Percentiles rank a stretch among this genome's conserved stretches.
Conservation (phyloP, 78 protist genomes). For the Dictyostelium purpureum region DNA sequence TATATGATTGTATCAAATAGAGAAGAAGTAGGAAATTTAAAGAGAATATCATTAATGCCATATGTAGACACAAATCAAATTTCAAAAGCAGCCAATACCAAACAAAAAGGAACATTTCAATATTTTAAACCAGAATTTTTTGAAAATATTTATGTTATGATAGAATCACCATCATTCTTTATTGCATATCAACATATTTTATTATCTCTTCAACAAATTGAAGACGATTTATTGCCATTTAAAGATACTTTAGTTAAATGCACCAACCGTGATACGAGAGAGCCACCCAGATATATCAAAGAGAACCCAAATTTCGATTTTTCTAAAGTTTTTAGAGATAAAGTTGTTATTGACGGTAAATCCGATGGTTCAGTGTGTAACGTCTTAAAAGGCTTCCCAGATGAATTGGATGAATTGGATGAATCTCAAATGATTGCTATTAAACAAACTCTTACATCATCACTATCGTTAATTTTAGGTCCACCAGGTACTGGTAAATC, state of each 20-base stretch:
- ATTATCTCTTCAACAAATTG: conserved; percentile 47
- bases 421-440: conserved; percentile 36
- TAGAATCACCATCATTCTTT: conserved; percentile 60
- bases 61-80: neutral
- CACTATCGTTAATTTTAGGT: conserved; percentile 87
- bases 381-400: neutral
- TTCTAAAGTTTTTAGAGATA: neutral
- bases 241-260: conserved; percentile 25
- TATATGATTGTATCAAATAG: conserved; percentile 24
- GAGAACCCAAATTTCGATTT: conserved; percentile 4
- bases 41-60: neutral
- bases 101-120: neutral
- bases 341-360: neutral
- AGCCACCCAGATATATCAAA: conserved; percentile 26
- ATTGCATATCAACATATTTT: conserved; percentile 49
- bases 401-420: conserved; percentile 18
- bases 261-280: neutral
- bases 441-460: conserved; percentile 10
- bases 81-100: neutral
- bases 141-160: conserved; percentile 6
- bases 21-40: conserved; percentile 16
- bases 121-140: neutral
- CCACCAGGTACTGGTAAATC: conserved; percentile 96
- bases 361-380: neutral
- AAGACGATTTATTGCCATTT: conserved; percentile 44